Evolutionary conservation across 2,329 filamentous ascomycete species (phyloP).

Genomic region (Alternaria postmessia): DNA sequence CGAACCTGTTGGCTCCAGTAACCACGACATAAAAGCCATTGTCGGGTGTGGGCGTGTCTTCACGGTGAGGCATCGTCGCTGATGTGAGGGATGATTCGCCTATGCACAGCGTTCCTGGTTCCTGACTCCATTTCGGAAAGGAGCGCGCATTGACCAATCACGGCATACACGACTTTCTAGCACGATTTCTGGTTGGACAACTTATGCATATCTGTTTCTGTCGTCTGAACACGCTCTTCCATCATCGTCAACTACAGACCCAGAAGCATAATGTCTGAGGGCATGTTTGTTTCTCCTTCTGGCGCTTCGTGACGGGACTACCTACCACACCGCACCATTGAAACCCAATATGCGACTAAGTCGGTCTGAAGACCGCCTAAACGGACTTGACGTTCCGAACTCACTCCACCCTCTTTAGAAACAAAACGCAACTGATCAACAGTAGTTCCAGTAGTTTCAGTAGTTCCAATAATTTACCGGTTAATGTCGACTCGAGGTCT

Average conservation of each 20-base stretch:
- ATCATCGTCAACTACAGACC: background rate
- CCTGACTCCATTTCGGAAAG: slow-evolving; percentile 19
- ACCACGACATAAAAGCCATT: slow-evolving; percentile 69
- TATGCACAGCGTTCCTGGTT: slow-evolving; percentile 16
- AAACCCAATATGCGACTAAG: background rate
- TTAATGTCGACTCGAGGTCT: background rate
- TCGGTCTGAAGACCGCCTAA: background rate
- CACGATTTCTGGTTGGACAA: background rate
- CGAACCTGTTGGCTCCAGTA: slow-evolving; percentile 85
- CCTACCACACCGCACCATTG: background rate
- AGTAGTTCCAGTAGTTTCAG: background rate
- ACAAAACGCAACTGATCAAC: background rate
- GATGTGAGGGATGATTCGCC: background rate
- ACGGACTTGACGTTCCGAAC: background rate
- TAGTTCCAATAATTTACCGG: background rate
- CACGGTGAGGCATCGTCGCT: slow-evolving; percentile 26
- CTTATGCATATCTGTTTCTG: background rate
- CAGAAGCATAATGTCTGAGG: background rate
- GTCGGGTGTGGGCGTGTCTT: slow-evolving; percentile 36
- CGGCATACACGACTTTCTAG: background rate
- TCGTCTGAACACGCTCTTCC: background rate
- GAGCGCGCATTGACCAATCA: slow-evolving; percentile 21
- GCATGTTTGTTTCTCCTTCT: too few species aligned
- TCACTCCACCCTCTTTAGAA: background rate
- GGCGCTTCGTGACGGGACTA: too few species aligned